Evolutionary conservation across 23 red algal genomes (phyloP), one percentile per base, ranked within the genome.

Genomic region (Cyanidioschyzon merolae): DNA sequence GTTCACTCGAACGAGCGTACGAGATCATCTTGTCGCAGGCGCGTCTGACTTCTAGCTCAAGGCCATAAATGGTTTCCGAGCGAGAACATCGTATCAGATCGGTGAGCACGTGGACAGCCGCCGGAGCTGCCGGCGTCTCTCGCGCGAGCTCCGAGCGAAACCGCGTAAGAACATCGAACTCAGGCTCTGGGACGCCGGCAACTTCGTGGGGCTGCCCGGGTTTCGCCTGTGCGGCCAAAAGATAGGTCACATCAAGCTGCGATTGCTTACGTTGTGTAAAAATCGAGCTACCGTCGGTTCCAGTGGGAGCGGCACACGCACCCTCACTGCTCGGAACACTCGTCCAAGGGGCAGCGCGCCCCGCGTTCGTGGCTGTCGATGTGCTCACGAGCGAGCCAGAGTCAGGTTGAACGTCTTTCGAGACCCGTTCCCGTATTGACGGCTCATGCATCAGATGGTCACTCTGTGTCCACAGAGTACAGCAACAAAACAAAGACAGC

Each of bases 91-190:
- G 58, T 0, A 86, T 75, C 0, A 80, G 34, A 24, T 86, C 38
- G 2, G 77, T 79, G 7, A 86, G 39, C 1, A 86, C 77, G 27
- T 78, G 77, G 1, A 80, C 74, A 38, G 83, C 83, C 1, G 83
- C 83, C 1, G 75, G 83, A 16, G 83, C 83, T 37, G 57, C 39
- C 1, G 58, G 40, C 50, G 58, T 59, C 2, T 68, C 80, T 17
- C 68, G 68, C 2, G 36, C 67, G 16, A 83, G n/a, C 68, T 75
- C 50, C 0, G 34, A 1, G 45, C 59, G 68, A 37, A 83, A 83
- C 50, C 59, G 45, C 1, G 40, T 30, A n/a, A 79, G 25, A n/a
- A 79, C 76, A 45, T 54, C 63, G 30, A 71, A 71, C 63, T 71
- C 63, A 3, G 63, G n/a, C 63, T 71, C 63, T 25, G 63, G 7